Base-by-base conservation (phyloP, 2,329 filamentous ascomycete species). In the Penicillium brasilianum region DNA sequence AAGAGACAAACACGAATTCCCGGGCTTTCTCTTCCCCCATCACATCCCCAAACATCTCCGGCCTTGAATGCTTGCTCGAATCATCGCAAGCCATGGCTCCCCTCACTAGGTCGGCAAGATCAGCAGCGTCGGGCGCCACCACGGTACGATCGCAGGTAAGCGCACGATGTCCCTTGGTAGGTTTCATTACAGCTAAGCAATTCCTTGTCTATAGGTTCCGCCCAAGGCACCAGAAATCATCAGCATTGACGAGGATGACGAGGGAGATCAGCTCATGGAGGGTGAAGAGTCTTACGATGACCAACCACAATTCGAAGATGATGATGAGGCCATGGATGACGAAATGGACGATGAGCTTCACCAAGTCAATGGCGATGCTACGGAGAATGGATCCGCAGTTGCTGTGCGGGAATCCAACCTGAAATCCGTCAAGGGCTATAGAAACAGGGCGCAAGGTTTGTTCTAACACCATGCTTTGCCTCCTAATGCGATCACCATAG, bases 161-260 rank as follows among this genome's bases (percentile, higher is more conserved):
- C 59, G 59, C 53, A 18, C 51, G 50, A n/a, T 58, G 34, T 30
- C 16, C 37, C 43, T 62, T 43, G 34, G 25, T 44, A 18, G 50
- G 59, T 64, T 55, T 55, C 54, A 52, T 49, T 18, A 49, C 57
- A 62, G 55, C 58, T 66, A 55, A 64, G 41, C 39, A 62, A 48
- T 62, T 61, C 25, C 49, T 64, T 62, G 9, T 41, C 34, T 25
- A 28, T 55, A 60, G 48, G 57, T 67, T 64, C 55, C 63, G 44
- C 61, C 66, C 8, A 69, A 74, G 57, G 68, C 72, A 52, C 66
- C 72, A 4, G 77, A 78, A 60, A 66, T 79, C 25, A 78, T 80
- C 63, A 76, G 73, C 57, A 77, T 80, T 46, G 74, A 77, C 43
- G 74, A 77, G 32, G 72, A 73, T 39, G 74, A 76, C 25, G 72